phyloP scores from a whole-genome alignment of 768 basidiomycete species.

The Tricholoma furcatifolium region DNA sequence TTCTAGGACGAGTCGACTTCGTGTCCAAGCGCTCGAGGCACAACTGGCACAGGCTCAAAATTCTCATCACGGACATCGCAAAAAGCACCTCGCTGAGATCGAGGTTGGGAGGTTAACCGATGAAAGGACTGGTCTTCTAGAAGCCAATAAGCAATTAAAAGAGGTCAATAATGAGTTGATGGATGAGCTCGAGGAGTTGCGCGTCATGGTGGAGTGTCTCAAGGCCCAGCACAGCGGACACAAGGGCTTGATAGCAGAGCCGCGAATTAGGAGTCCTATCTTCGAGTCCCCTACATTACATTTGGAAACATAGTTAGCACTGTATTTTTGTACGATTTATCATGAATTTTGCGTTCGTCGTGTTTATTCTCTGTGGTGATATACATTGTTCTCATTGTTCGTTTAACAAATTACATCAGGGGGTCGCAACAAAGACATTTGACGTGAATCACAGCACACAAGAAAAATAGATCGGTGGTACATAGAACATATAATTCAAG shows the following conservation, averaged over 20 bases:
- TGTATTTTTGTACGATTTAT: background rate
- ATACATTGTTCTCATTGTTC: too few relatives aligned
- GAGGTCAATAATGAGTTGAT: constrained; percentile 54
- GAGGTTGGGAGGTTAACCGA: constrained; percentile 44
- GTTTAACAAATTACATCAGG: too few relatives aligned
- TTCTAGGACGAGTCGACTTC: constrained; percentile 54
- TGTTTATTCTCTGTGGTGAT: too few relatives aligned
- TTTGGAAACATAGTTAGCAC: background rate
- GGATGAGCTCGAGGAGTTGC: constrained; percentile 56
- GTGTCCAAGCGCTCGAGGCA: constrained; percentile 63
- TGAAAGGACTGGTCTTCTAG: constrained; percentile 45
- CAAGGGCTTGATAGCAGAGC: constrained; percentile 1
- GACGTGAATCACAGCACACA: too few relatives aligned
- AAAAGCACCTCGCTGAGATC: constrained; percentile 28
- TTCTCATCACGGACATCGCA: constrained; percentile 34
- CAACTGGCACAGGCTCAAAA: constrained; percentile 43
- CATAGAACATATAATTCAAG: too few relatives aligned
- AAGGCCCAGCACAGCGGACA: constrained; percentile 52
- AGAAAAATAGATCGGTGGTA: too few relatives aligned
- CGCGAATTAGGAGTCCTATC: background rate
- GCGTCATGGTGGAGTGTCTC: constrained; percentile 67
- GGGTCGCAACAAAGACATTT: too few relatives aligned
- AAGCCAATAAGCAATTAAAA: constrained; percentile 50
- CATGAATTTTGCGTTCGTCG: too few relatives aligned
- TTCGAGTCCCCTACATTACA: background rate